Evolutionary conservation across 768 basidiomycete genomes (phyloP), one percentile per base, ranked within the genome.

Genomic region (Obba rivulosa): DNA sequence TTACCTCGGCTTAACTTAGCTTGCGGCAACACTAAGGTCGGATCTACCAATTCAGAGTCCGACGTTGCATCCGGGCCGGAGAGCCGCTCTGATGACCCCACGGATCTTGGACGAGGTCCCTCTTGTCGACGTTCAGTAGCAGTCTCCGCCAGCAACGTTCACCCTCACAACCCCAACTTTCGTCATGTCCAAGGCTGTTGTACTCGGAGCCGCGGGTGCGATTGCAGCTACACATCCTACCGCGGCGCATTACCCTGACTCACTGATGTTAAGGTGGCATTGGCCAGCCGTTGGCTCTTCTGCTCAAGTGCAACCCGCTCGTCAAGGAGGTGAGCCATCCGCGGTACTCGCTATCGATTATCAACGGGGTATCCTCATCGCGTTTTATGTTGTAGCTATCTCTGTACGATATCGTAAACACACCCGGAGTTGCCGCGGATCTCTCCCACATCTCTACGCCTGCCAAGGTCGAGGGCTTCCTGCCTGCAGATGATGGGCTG

Each of bases 391-490:
- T 45, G 17, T 59, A 93, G 86, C 85, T 98, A 43, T 73, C 81
- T 45, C 81, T 97, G 51, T 97, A 77, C 66, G 95, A 98, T 91
- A 94, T 97, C 69, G 92, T 94, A 61, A 89, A 92, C 68, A 87
- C 93, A n/a, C 92, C 92, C 14, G 95, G 95, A 63, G 95, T 99
- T 54, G 92, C 93, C 31, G 90, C 84, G 50, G 95, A 99, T 73
- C 76, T 97, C 50, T 86, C 88, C 48, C 95, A 97, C 67, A 94
- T 98, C 69, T 77, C 88, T 45, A 94, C 93, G 34, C 82, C 86
- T 10, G 83, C 92, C 37, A 86, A 87, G 67, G 85, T 92, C 23
- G 74, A 78, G 51, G 93, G 92, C n/a, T 87, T 75, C 65, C 77
- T 92, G 16, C 77, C 85, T 51, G 75, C 84, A 34, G 75, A 93